A percentile compares a stretch with the other conserved stretches of the same genome.
phyloP scores from a whole-genome alignment of 108 stramenopile species.

The Schizochytrium sp. region DNA sequence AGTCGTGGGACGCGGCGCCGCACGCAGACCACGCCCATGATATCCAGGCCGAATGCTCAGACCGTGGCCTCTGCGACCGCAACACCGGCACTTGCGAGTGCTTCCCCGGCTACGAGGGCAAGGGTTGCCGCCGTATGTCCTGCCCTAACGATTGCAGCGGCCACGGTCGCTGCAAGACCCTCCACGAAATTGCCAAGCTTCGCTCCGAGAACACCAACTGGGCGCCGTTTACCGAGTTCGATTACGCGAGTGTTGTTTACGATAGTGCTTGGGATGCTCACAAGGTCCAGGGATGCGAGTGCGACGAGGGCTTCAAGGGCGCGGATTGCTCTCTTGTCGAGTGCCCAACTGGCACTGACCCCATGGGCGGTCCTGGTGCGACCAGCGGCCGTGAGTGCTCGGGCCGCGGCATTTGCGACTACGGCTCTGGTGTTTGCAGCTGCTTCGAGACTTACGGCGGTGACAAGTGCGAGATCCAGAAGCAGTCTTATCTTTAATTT shows the following conservation, averaged over 20 bases:
- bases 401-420: conserved; percentile 68
- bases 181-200: conserved; percentile 53
- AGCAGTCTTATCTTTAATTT: conserved; percentile 24
- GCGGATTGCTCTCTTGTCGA: conserved; percentile 66
- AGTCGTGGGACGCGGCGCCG: conserved; percentile 45
- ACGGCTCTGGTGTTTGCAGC: conserved; percentile 51
- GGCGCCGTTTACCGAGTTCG: conserved; percentile 36
- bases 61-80: conserved; percentile 66
- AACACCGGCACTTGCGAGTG: conserved; percentile 59
- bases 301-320: conserved; percentile 71
- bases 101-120: conserved; percentile 70
- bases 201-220: conserved; percentile 47
- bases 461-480: conserved; percentile 68
- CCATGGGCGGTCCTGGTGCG: conserved; percentile 55
- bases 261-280: conserved; percentile 60
- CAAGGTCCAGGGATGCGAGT: conserved; percentile 70
- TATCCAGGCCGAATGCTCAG: conserved; percentile 65
- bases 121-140: conserved; percentile 61
- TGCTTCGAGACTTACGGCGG: conserved; percentile 71
- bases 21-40: conserved; percentile 47
- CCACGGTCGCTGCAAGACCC: conserved; percentile 60
- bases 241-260: conserved; percentile 29
- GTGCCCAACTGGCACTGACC: conserved; percentile 64
- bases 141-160: conserved; percentile 65
- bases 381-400: conserved; percentile 67